phyloP scores from a whole-genome alignment of 2,329 filamentous ascomycete genomes.

The Neoarthrinium moseri region DNA sequence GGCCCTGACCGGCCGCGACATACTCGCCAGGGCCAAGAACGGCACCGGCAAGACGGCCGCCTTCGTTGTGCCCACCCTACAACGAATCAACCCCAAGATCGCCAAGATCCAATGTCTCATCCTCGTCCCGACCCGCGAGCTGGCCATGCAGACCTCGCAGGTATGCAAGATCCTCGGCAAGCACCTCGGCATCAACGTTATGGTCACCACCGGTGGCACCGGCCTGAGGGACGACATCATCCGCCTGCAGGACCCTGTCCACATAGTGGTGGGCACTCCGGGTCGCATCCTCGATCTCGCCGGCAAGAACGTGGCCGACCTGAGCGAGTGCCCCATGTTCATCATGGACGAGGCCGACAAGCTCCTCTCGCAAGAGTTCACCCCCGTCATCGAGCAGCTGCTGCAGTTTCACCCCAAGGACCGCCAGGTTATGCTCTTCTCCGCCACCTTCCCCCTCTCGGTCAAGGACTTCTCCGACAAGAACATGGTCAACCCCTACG shows the following conservation, averaged over 20 bases:
- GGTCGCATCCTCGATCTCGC: constrained; percentile 95
- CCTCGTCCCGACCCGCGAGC: constrained; percentile 91
- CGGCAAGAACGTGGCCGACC: constrained; percentile 92
- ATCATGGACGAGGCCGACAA: constrained; percentile 99
- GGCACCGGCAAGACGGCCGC: constrained; percentile 98
- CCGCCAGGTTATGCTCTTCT: constrained; percentile 98
- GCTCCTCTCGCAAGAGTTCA: constrained; percentile 93
- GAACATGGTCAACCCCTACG: constrained; percentile 94
- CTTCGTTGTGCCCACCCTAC: constrained; percentile 92
- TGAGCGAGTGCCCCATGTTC: constrained; percentile 95
- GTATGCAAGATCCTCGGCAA: constrained; percentile 99
- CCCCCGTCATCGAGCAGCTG: constrained; percentile 93
- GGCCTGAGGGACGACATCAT: constrained; percentile 95
- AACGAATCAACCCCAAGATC: constrained; percentile 95
- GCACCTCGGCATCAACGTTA: constrained; percentile 95
- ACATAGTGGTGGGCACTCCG: constrained; percentile 96
- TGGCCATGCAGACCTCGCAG: constrained; percentile 97
- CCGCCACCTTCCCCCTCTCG: constrained; percentile 93
- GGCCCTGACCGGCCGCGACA: constrained; percentile 89
- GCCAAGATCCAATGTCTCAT: constrained; percentile 96
- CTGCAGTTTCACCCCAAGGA: constrained; percentile 95
- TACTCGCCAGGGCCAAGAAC: constrained; percentile 95
- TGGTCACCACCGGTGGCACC: constrained; percentile 98
- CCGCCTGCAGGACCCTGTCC: constrained; percentile 87
- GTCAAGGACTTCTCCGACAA: constrained; percentile 98